A percentile compares a stretch with the other conserved stretches of the same genome.
Evolutionary conservation across 2,329 filamentous ascomycete species (phyloP).

Genomic region (Fusarium praegraminearum): DNA sequence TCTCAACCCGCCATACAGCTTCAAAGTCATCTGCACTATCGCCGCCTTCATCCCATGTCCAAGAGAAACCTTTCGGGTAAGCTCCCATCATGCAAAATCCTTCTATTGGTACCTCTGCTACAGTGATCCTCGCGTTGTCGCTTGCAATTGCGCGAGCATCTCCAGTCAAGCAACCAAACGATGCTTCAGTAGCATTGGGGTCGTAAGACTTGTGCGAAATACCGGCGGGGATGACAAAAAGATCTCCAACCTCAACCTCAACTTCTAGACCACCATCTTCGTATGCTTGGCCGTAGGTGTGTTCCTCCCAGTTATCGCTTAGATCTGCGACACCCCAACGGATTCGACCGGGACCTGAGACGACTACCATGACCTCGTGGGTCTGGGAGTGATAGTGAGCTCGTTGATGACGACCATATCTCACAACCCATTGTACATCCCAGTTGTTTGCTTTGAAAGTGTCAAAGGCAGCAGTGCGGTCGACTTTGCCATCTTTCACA

Average conservation of each 20-base stretch:
- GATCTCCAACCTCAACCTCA: constrained; percentile 17
- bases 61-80: constrained; percentile 10
- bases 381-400: constrained; percentile 21
- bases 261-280: constrained; percentile 15
- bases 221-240: constrained; percentile 17
- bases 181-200: neutral
- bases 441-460: constrained; percentile 8
- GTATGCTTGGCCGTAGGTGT: constrained; percentile 10
- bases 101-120: constrained; percentile 6
- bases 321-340: constrained; percentile 24
- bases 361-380: constrained; percentile 18
- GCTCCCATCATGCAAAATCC: constrained; percentile 28
- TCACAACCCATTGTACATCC: constrained; percentile 20
- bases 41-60: constrained; percentile 26
- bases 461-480: constrained; percentile 12
- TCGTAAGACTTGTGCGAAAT: constrained; percentile 22
- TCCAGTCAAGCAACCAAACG: constrained; percentile 19
- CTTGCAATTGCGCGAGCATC: constrained; percentile 6
- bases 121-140: neutral
- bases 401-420: constrained; percentile 17
- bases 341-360: constrained; percentile 8
- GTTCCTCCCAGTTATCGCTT: constrained; percentile 9
- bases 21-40: constrained; percentile 11
- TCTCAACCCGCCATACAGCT: constrained; percentile 1
- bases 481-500: constrained; percentile 8